Evolutionary conservation across 768 basidiomycete genomes (phyloP).

Genomic region (Kwoniella dendrophila): DNA sequence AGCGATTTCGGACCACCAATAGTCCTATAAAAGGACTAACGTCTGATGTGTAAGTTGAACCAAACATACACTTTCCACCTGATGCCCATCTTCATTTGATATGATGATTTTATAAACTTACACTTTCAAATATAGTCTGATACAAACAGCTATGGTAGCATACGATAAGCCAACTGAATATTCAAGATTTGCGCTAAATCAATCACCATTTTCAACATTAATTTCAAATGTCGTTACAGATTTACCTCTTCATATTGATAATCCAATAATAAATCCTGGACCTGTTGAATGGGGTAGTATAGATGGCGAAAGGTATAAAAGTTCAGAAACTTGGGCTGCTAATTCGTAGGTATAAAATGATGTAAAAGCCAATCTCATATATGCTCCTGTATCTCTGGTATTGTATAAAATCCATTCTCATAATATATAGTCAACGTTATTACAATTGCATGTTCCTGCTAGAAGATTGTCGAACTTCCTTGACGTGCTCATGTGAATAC

Average conservation of each 20-base stretch:
- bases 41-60: constrained; percentile 41
- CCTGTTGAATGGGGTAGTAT: constrained; percentile 28
- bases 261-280: constrained; percentile 4
- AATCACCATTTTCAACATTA: constrained; percentile 52
- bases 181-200: constrained; percentile 65
- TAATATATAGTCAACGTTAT: too few relatives aligned
- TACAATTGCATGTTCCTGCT: too few relatives aligned
- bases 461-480: too few relatives aligned
- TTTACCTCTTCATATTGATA: constrained; percentile 29
- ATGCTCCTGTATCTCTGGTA: too few relatives aligned
- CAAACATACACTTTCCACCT: constrained; percentile 63
- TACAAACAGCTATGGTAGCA: constrained; percentile 69
- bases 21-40: constrained; percentile 85
- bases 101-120: not conserved
- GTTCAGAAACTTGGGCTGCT: constrained; percentile 24
- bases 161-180: constrained; percentile 63
- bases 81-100: constrained; percentile 5
- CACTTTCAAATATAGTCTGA: constrained; percentile 66
- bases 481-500: too few relatives aligned
- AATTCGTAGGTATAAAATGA: not conserved
- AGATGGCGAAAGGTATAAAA: constrained; percentile 18
- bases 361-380: too few relatives aligned
- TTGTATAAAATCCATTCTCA: too few relatives aligned
- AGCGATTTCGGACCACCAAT: constrained; percentile 71
- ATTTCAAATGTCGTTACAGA: constrained; percentile 39